phyloP scores from a whole-genome alignment of 2,329 filamentous ascomycete genomes.

The Cercospora sesami region DNA sequence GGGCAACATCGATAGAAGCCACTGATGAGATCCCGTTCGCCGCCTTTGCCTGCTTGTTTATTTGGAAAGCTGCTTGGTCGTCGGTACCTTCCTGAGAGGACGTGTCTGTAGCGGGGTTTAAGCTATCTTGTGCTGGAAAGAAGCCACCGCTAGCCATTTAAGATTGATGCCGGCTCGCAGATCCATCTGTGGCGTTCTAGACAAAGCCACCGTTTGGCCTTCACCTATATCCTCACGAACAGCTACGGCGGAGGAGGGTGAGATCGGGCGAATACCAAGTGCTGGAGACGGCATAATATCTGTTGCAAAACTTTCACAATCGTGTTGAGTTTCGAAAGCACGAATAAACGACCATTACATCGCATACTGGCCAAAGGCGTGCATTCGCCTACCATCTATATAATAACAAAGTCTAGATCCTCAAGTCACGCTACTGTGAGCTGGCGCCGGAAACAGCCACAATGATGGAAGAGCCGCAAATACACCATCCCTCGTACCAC shows the following conservation, averaged over 20 bases:
- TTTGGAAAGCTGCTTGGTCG: background rate
- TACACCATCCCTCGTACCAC: background rate
- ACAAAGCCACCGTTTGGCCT: background rate
- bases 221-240: background rate
- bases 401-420: background rate
- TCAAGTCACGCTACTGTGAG: background rate
- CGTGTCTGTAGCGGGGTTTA: background rate
- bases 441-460: background rate
- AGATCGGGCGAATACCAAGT: background rate
- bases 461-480: background rate
- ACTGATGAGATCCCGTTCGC: background rate
- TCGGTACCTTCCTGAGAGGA: background rate
- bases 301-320: background rate
- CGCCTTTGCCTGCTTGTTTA: background rate
- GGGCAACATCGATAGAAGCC: background rate
- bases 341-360: background rate
- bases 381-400: background rate
- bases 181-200: background rate
- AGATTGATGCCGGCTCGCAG: background rate
- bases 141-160: constrained; percentile 8
- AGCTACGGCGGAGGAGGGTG: background rate
- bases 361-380: background rate
- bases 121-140: background rate
- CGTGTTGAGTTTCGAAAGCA: background rate
- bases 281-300: background rate